phyloP scores from a whole-genome alignment of 2,329 filamentous ascomycete species.

The Diaporthe velutina region DNA sequence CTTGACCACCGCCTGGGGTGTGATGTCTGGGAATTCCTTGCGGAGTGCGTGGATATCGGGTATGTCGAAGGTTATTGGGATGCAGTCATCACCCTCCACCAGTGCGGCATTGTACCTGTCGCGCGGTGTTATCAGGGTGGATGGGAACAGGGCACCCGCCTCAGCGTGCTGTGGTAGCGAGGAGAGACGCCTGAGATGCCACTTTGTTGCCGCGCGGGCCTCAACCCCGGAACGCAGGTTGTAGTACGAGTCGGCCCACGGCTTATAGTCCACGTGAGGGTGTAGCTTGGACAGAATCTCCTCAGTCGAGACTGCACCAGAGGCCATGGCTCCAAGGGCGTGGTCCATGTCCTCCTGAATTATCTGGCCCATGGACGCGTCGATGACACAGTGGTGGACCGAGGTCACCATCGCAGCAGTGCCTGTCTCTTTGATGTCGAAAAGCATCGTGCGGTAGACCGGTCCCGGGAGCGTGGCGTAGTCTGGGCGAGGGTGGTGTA shows the following conservation, averaged over 20 bases:
- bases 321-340: not conserved
- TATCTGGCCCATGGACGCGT: conserved; percentile 31
- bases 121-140: conserved; percentile 7
- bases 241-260: conserved; percentile 42
- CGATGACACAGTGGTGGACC: conserved; percentile 24
- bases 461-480: conserved; percentile 30
- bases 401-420: conserved; percentile 20
- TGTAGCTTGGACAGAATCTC: conserved; percentile 28
- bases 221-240: conserved; percentile 33
- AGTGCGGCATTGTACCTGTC: conserved; percentile 27
- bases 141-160: conserved; percentile 20
- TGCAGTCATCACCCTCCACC: conserved; percentile 30
- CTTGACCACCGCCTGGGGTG: conserved; percentile 37
- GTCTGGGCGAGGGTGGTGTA: conserved; percentile 28
- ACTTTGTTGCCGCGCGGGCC: conserved; percentile 38
- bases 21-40: conserved; percentile 30
- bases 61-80: conserved; percentile 36
- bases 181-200: conserved; percentile 36
- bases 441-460: conserved; percentile 28
- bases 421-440: conserved; percentile 32
- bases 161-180: conserved; percentile 21
- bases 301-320: conserved; percentile 13
- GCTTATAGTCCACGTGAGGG: conserved; percentile 40
- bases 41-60: conserved; percentile 37
- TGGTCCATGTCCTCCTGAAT: conserved; percentile 33